Conservation (phyloP, 129 eudicot genomes). For the Flaveria ramosissima region DNA sequence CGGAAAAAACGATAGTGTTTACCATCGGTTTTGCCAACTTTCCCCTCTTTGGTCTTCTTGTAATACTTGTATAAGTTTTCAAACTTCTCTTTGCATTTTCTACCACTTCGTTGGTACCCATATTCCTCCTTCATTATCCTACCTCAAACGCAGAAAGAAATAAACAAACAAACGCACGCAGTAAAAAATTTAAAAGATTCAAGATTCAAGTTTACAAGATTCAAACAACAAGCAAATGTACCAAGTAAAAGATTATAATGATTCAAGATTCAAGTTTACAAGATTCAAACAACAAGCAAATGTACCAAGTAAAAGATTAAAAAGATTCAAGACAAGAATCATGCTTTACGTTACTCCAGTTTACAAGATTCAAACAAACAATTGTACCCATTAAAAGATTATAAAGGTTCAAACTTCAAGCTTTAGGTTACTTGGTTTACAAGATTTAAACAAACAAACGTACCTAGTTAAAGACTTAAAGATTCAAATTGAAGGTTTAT, state of each 20-base stretch:
- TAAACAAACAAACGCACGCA: too few relatives aligned
- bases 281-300: too few relatives aligned
- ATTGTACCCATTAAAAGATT: neutral
- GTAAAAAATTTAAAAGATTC: neutral
- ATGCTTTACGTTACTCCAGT: too few relatives aligned
- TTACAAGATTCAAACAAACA: neutral
- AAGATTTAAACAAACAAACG: too few relatives aligned
- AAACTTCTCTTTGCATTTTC: constrained; percentile 94
- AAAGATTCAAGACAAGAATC: too few relatives aligned
- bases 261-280: constrained; percentile 2
- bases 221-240: too few relatives aligned
- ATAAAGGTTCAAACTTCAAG: too few relatives aligned
- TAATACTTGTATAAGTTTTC: constrained; percentile 97
- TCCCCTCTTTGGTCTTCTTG: constrained; percentile 98
- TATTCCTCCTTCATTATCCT: constrained; percentile 94
- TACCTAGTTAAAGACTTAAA: too few relatives aligned
- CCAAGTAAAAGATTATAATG: neutral
- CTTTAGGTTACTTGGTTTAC: too few relatives aligned
- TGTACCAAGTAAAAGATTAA: neutral
- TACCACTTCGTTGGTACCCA: constrained; percentile 95
- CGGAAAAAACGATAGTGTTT: constrained; percentile 89
- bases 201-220: neutral
- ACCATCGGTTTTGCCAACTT: constrained; percentile 93
- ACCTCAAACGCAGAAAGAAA: constrained; percentile 8
- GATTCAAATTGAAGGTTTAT: neutral